Evolutionary conservation across 2,329 filamentous ascomycete genomes (phyloP), one percentile per base, ranked within the genome.

Genomic region (Colletotrichum sp.): DNA sequence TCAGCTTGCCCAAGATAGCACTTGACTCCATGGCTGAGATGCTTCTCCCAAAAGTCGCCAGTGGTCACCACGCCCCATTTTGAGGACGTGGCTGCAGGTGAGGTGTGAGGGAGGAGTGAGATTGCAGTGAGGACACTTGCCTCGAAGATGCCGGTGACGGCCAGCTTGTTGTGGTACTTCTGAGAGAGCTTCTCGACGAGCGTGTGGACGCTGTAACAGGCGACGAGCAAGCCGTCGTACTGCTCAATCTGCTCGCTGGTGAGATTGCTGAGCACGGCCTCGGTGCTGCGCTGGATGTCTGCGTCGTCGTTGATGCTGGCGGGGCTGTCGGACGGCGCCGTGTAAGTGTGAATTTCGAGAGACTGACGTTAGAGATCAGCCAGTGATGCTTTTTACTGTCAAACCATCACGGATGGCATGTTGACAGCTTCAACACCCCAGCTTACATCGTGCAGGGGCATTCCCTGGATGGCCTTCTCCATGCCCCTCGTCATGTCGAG

Each of bases 11-110:
- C 94, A 0, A 98, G 84, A 77, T 95, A 93, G 0, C 85, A 82
- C 3, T 85, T 85, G 0, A 97, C 93, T 0, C 94, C 96, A 0
- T 89, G 85, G 0, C 86, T 87, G 15, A 98, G 87, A 43, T 97
- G 92, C 0, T 87, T 83, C 80, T 96, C 94, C 96, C 96, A 98
- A 78, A 94, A 94, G 72, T 91, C 91, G 0, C 96, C 96, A 0
- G 96, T 98, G 7, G 94, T 96, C 7, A 99, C 93, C 77, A 99
- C 97, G 3, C 96, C 96, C 88, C 97, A 98, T 63, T 85, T 87
- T 78, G 91, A 84, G 71, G 79, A 52, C 28, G 76, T 74, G 2
- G 77, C 74, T 3, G 76, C 76, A 34, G 34, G 36, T 2, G 66
- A 52, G 5, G 79, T 82, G 67, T 78, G 85, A 72, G 80, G 81